Percentiles rank a stretch among this genome's conserved stretches.
phyloP scores from a whole-genome alignment of 177 flowering plant genomes.

The Vitis hybrid region DNA sequence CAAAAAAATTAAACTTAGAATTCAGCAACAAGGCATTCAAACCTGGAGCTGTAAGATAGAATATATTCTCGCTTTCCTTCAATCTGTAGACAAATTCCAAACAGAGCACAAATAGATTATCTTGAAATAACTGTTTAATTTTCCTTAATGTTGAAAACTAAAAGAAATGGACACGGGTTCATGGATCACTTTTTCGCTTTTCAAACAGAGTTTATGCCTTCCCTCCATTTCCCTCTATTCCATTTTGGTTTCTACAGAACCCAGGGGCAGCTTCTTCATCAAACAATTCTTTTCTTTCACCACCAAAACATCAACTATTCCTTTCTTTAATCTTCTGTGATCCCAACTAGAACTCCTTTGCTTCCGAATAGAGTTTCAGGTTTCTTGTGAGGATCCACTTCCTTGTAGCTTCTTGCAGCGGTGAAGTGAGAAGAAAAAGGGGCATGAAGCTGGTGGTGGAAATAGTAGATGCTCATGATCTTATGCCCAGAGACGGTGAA shows the following conservation, averaged over 20 bases:
- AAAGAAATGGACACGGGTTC: background rate
- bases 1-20: no score
- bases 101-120: no score
- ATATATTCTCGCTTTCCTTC: no score
- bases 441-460: slow-evolving; percentile 41
- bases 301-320: background rate
- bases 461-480: slow-evolving; percentile 37
- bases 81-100: no score
- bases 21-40: no score
- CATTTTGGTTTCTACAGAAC: background rate
- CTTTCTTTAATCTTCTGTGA: slow-evolving; percentile 11
- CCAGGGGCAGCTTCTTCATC: slow-evolving; percentile 27
- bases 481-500: slow-evolving; percentile 40
- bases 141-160: background rate
- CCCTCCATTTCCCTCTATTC: slow-evolving; percentile 23
- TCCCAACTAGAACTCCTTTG: slow-evolving; percentile 25
- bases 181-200: background rate
- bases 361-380: slow-evolving; percentile 29
- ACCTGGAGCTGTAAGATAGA: no score
- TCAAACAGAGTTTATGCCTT: slow-evolving; percentile 27
- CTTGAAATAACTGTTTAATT: background rate
- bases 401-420: slow-evolving; percentile 18
- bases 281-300: slow-evolving; percentile 29
- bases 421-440: slow-evolving; percentile 17
- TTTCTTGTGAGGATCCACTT: slow-evolving; percentile 25